Base-by-base conservation (phyloP, 805 yeast genomes). In the Saturnispora zaruensis region DNA sequence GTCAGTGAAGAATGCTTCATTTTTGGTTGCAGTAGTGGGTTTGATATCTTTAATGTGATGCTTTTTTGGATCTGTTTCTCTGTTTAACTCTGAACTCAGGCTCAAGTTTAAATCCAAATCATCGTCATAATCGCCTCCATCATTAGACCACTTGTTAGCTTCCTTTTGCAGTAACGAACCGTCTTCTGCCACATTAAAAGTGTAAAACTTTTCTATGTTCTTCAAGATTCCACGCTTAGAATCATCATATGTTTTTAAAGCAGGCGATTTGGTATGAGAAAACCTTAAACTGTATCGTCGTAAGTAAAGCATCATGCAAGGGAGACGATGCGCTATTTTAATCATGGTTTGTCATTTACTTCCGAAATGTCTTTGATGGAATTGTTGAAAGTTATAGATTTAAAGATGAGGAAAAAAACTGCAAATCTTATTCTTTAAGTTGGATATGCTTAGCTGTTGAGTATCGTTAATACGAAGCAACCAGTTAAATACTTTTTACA, bases 71-170 rank as follows among this genome's bases (percentile, higher is more conserved):
- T 36, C 21, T 36, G 21, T 18, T 16, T 36, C 21, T 36, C 23
- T 18, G 13, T 8, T 18, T 2, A 20, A 36, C 8, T 16, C 40
- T 18, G 9, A 36, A 26, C 14, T 25, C 6, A 37, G 25, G 4
- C 28, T 28, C 20, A 46, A n/a, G 20, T 46, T 24, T 28, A 46
- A 40, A 11, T 41, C 49, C 3, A 46, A 38, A 2, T 46, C 49
- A 3, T 41, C 49, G 9, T 46, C 37, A 18, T 28, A 30, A 20
- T 45, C 44, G 11, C 16, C 40, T n/a, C 30, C 20, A 14, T 14
- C 24, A 7, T 11, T 16, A 11, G 30, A 11, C 16, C 25, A 24
- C 34, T 20, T 34, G 8, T 25, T 5, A 30, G 6, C n/a, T 7
- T 45, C 36, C 4, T n/a, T 36, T 18, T 36, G 40, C 13, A 36